Base-by-base conservation (phyloP, 108 stramenopile genomes). In the Parmales sp. region DNA sequence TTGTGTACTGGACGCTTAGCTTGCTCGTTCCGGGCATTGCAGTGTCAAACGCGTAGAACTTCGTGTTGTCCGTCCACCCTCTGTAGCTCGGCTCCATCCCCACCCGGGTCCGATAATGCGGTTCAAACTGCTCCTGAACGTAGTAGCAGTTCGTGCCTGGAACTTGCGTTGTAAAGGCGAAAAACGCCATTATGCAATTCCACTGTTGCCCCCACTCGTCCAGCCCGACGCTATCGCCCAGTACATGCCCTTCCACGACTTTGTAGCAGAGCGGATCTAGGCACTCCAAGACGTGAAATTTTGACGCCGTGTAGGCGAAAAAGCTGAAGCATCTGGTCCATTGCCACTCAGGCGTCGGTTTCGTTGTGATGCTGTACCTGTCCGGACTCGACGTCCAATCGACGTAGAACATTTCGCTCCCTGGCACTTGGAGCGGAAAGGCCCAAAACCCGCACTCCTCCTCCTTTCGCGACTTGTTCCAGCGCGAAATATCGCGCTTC, bases 381-480 rank as follows among this genome's bases (percentile, higher is more conserved):
- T 68, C 68, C 50, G 68, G 68, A 8, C 38, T 13, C 26, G 45
- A 34, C 49, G 68, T 51, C 68, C 68, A 68, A 23, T 68, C 68
- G 37, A 68, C 38, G 38, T 51, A 22, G 50, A 51, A 18, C n/a
- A 50, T 36, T 50, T 45, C 7, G 38, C 22, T 25, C 20, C 68
- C 68, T 20, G 49, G 37, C 8, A 66, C 54, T 6, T 60, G 54
- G 18, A 60, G n/a, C 26, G 54, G 54, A 31, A 60, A 60, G 3
- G 54, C 54, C 54, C 54, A 60, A 16, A 60, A 60, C 16, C 54
- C 54, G 26, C 31, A 34, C 54, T 60, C 54, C 54, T 60, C 54
- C 1, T 34, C 28, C 36, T 60, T 60, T 16, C 54, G 29, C 13
- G 31, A 34, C 5, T 13, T 34, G 54, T 34, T 60, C 54, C 54